Base-by-base conservation (phyloP, 352 stramenopile species). In the Phytophthora hybrid region DNA sequence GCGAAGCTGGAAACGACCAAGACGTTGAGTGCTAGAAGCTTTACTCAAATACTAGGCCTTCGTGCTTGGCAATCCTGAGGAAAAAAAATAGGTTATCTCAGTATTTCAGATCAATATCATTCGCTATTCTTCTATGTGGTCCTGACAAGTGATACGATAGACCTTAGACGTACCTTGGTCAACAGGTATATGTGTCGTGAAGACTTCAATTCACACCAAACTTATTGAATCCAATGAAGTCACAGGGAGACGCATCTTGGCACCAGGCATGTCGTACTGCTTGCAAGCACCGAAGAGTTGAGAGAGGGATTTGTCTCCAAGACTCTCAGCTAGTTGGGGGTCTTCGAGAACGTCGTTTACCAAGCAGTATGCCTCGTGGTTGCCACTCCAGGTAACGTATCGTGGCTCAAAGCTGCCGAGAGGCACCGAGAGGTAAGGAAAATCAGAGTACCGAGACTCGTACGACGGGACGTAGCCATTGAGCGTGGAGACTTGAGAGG, bases 361-460 rank as follows among this genome's bases (percentile, higher is more conserved):
- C 56, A 92, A 74, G 23, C 81, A 89, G 69, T 92, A 92, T 0
- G 67, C 71, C 19, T 74, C 61, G 66, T 89, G 82, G 60, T 91
- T 77, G 3, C 85, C 83, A 10, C 77, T 85, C 85, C 85, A 92
- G 54, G 63, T 81, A 62, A 92, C 81, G 58, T 80, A 90, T 34
- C 79, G 74, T 44, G 81, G 66, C 47, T 91, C 83, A 63, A 92
- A 91, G 19, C 74, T 62, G 31, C 59, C 66, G 26, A 92, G 69
- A n/a, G 85, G 74, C 4, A 92, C 85, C 31, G 81, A 88, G 3
- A 92, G 69, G 32, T 84, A 90, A 13, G 85, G 83, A 29, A 92
- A 92, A 54, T 90, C 85, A 19, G 85, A 89, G 66, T 89, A 92
- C 80, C 73, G 86, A n/a, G 83, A 89, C 63, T 90, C 83, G 49